Conservation (phyloP, 805 yeast genomes). For the Yarrowia phangngaensis region DNA sequence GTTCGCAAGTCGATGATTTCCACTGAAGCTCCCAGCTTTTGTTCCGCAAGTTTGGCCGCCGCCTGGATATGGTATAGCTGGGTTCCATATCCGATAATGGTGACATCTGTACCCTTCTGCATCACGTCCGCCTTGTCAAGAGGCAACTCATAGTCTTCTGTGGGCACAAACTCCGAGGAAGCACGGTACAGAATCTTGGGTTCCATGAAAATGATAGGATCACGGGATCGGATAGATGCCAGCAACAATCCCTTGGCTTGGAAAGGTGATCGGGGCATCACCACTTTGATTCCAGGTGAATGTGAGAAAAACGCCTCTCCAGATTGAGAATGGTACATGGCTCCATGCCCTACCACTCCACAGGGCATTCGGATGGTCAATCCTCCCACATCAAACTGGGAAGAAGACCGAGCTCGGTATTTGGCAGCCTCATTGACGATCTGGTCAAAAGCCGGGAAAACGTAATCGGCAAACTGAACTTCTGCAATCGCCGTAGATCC, state of each 20-base stretch:
- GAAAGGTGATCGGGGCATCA: conserved; percentile 85
- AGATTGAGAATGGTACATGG: conserved; percentile 93
- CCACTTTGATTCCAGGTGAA: conserved; percentile 87
- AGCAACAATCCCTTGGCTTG: conserved; percentile 87
- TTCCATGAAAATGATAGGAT: conserved; percentile 91
- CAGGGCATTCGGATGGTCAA: conserved; percentile 94
- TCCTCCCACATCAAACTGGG: conserved; percentile 80
- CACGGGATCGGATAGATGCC: conserved; percentile 89
- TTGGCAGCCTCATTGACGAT: conserved; percentile 94
- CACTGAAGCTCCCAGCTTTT: conserved; percentile 73
- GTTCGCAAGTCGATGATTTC: conserved; percentile 90
- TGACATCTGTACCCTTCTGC: conserved; percentile 74
- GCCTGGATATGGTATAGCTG: conserved; percentile 70
- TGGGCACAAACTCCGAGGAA: conserved; percentile 74
- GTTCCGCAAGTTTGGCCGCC: conserved; percentile 76
- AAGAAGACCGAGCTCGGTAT: conserved; percentile 91
- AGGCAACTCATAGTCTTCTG: conserved; percentile 78
- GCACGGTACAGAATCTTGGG: conserved; percentile 87
- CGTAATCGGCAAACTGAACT: conserved; percentile 93
- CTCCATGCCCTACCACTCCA: conserved; percentile 97
- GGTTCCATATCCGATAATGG: conserved; percentile 81
- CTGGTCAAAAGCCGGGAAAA: conserved; percentile 95
- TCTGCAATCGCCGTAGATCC: conserved; percentile 90
- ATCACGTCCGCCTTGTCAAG: conserved; percentile 86
- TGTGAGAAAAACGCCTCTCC: conserved; percentile 92